Conservation (phyloP, 495 filamentous ascomycete genomes). For the Aspergillus wentii region DNA sequence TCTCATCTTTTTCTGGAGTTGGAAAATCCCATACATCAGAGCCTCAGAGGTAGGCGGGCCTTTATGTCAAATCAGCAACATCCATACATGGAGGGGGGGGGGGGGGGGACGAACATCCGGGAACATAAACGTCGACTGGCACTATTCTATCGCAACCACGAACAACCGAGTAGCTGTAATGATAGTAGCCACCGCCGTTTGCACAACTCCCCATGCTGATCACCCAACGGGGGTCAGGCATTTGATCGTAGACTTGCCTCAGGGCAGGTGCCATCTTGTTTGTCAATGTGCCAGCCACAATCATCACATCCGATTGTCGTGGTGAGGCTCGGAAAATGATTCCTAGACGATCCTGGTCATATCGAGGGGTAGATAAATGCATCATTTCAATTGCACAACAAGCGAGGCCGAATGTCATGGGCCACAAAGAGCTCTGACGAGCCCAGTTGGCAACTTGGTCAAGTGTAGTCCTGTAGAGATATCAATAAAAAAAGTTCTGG, state of each 20-base stretch:
- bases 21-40: conserved; percentile 91
- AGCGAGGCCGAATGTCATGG: conserved; percentile 96
- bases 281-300: conserved; percentile 90
- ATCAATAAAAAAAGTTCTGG: conserved; percentile 6
- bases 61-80: conserved; percentile 20
- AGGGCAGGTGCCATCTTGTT: conserved; percentile 98
- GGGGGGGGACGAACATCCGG: conserved; percentile 56
- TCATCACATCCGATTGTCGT: conserved; percentile 96
- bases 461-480: conserved; percentile 66
- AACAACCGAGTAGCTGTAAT: conserved; percentile 91
- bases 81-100: background rate
- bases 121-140: conserved; percentile 95
- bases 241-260: conserved; percentile 95
- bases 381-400: conserved; percentile 99
- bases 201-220: conserved; percentile 93
- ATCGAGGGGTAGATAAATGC: conserved; percentile 92
- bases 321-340: conserved; percentile 97
- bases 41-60: conserved; percentile 85
- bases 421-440: conserved; percentile 89
- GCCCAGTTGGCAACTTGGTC: conserved; percentile 94
- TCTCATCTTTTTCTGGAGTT: conserved; percentile 90
- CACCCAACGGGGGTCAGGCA: conserved; percentile 96
- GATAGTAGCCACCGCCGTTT: conserved; percentile 95
- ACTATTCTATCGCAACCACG: conserved; percentile 92
- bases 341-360: conserved; percentile 92